Conservation (phyloP, 2,329 filamentous ascomycete species). For the Xylariaceae sp. region DNA sequence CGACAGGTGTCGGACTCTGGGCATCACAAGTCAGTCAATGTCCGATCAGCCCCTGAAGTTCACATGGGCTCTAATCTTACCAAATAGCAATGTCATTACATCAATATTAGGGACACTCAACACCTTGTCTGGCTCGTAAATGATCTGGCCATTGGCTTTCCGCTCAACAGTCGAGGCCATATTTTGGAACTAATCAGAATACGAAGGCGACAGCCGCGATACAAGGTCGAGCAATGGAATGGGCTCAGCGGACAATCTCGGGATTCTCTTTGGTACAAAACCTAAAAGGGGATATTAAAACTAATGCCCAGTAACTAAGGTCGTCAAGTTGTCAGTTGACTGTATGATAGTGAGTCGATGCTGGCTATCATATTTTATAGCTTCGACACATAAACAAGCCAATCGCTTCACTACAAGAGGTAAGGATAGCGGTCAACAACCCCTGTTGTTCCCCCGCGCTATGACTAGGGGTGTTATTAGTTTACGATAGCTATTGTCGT, state of each 20-base stretch:
- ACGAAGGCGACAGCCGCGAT: neutral
- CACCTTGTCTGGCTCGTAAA: constrained; percentile 46
- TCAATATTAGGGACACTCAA: constrained; percentile 49
- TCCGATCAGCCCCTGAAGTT: neutral
- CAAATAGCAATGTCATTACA: constrained; percentile 52
- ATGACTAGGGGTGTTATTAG: too few relatives aligned
- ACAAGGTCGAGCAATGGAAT: neutral
- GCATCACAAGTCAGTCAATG: constrained; percentile 12
- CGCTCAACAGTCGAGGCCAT: constrained; percentile 42
- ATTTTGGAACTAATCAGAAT: neutral
- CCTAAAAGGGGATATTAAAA: too few relatives aligned
- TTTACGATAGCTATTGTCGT: too few relatives aligned
- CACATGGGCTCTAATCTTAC: constrained; percentile 36
- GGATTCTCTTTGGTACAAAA: too few relatives aligned
- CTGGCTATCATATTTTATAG: too few relatives aligned
- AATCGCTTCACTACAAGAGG: too few relatives aligned
- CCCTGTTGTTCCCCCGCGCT: too few relatives aligned
- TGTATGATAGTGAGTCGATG: too few relatives aligned
- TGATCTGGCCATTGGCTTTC: constrained; percentile 42
- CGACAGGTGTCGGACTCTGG: constrained; percentile 46
- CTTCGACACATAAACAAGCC: too few relatives aligned
- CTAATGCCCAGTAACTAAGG: too few relatives aligned
- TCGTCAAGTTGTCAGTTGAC: too few relatives aligned
- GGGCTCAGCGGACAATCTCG: neutral
- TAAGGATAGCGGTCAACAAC: too few relatives aligned